These are phyloP conservation scores for Pyricularia sp. DNA, from an alignment of 2,329 filamentous ascomycete genomes.

Conservation along the genomic window DNA sequence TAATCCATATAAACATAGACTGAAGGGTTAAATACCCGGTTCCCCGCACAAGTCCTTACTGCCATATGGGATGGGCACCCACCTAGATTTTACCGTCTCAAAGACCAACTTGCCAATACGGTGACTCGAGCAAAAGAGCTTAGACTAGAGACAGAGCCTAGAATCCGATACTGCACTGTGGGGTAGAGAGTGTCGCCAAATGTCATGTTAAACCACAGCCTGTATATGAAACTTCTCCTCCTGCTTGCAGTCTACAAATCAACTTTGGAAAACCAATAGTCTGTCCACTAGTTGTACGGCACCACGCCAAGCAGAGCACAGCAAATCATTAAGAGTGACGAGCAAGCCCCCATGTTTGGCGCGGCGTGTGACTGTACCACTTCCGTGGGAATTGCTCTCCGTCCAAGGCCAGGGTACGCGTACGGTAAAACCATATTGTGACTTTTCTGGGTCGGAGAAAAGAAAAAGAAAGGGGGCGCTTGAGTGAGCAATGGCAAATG, in stretches of 20 bases:
- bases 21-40: not conserved
- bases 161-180: not conserved
- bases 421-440: not conserved
- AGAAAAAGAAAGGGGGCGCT: not conserved
- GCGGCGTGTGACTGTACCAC: not conserved
- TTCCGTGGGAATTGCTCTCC: not conserved
- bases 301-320: not conserved
- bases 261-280: not conserved
- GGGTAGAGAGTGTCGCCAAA: not conserved
- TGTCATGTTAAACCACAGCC: not conserved
- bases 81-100: not conserved
- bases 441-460: not conserved
- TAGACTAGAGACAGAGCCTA: not conserved
- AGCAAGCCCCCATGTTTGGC: not conserved
- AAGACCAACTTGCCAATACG: too few relatives aligned
- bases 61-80: not conserved
- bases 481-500: not conserved
- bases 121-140: not conserved
- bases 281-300: not conserved
- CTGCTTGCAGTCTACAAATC: not conserved
- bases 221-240: not conserved
- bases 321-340: not conserved
- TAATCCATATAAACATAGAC: not conserved
- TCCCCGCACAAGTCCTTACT: not conserved
- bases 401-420: not conserved